These are phyloP conservation scores for Alternaria sp. DNA, from an alignment of 2,329 filamentous ascomycete genomes.

Conservation along the genomic window DNA sequence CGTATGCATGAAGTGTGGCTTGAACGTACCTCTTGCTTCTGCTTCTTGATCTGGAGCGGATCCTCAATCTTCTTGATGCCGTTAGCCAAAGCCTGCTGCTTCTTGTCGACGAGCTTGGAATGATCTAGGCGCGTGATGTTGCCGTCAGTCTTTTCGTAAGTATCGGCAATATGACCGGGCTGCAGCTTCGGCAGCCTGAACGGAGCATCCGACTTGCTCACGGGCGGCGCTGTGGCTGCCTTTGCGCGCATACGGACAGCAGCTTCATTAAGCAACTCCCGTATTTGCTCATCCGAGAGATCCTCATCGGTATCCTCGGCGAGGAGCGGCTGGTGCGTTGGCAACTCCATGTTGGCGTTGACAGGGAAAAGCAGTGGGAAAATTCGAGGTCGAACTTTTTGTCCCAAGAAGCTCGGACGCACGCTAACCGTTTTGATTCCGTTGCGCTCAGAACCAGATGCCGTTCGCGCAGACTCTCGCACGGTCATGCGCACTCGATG, in stretches of 20 bases:
- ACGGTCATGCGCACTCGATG: neutral
- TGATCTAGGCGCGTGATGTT: slow-evolving; percentile 64
- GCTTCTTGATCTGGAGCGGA: slow-evolving; percentile 57
- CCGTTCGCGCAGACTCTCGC: neutral
- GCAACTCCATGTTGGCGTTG: slow-evolving; percentile 49
- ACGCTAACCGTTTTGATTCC: slow-evolving; percentile 16
- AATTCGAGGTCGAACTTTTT: slow-evolving; percentile 39
- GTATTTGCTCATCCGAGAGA: slow-evolving; percentile 70
- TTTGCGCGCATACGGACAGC: slow-evolving; percentile 64
- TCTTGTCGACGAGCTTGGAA: slow-evolving; percentile 59
- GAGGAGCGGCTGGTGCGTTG: slow-evolving; percentile 46
- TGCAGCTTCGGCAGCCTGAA: slow-evolving; percentile 63
- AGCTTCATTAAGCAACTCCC: slow-evolving; percentile 70
- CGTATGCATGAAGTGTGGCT: neutral
- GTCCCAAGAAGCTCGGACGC: slow-evolving; percentile 18
- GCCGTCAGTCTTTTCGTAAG: slow-evolving; percentile 64
- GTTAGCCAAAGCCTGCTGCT: slow-evolving; percentile 59
- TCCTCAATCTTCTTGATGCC: slow-evolving; percentile 64
- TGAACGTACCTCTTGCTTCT: slow-evolving; percentile 61
- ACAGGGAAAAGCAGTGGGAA: slow-evolving; percentile 29
- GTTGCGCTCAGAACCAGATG: neutral
- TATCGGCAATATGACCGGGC: slow-evolving; percentile 57
- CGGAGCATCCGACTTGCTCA: slow-evolving; percentile 35
- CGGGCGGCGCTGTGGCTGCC: slow-evolving; percentile 40
- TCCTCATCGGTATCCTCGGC: slow-evolving; percentile 54